Percentiles rank a stretch among this genome's conserved stretches.
These are phyloP conservation scores for Lithohypha guttulata DNA, from an alignment of 2,329 filamentous ascomycete genomes.

Conservation along the genomic window DNA sequence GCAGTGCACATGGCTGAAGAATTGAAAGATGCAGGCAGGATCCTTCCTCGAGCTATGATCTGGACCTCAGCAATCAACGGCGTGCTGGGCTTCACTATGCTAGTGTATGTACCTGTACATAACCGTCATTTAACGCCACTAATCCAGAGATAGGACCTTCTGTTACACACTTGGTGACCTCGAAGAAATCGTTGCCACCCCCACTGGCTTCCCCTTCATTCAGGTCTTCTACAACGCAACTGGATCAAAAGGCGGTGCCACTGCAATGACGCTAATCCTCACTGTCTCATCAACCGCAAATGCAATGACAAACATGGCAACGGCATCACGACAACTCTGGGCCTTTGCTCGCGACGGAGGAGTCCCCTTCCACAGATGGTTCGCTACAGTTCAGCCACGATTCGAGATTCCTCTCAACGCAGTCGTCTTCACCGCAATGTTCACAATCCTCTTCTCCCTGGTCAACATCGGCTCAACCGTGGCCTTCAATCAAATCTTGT, in stretches of 20 bases:
- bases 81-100: slow-evolving; percentile 26
- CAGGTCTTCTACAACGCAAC: slow-evolving; percentile 29
- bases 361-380: slow-evolving; percentile 25
- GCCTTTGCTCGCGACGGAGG: slow-evolving; percentile 33
- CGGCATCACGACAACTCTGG: slow-evolving; percentile 28
- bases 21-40: slow-evolving; percentile 26
- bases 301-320: slow-evolving; percentile 27
- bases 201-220: slow-evolving; percentile 29
- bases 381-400: slow-evolving; percentile 8
- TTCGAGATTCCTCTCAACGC: slow-evolving; percentile 14
- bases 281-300: slow-evolving; percentile 22
- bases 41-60: slow-evolving; percentile 28
- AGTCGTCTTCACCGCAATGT: slow-evolving; percentile 35
- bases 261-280: slow-evolving; percentile 25
- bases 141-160: slow-evolving; percentile 12
- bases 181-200: slow-evolving; percentile 20
- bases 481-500: slow-evolving; percentile 32
- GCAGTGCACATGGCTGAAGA: slow-evolving; percentile 28
- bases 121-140: background rate
- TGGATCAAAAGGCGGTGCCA: slow-evolving; percentile 23
- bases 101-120: slow-evolving; percentile 18
- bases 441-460: slow-evolving; percentile 32
- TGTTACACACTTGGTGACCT: slow-evolving; percentile 27
- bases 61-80: slow-evolving; percentile 28
- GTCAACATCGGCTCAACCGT: slow-evolving; percentile 25